phyloP scores from a whole-genome alignment of 2,329 filamentous ascomycete species.

The Verticillium tricorpus region DNA sequence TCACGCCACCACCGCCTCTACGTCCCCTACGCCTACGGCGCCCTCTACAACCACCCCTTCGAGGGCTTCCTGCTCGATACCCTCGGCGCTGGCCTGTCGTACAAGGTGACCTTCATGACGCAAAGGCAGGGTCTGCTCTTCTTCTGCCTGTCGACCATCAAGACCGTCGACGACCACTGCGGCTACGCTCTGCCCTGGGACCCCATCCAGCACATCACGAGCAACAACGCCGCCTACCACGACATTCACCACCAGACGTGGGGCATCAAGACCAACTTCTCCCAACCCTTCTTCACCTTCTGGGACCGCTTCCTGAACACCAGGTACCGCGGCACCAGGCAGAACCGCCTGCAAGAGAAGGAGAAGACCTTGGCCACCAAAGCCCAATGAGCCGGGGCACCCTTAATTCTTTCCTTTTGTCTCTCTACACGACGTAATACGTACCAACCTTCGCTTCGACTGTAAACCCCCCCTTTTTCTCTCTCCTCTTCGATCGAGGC shows the following conservation, averaged over 20 bases:
- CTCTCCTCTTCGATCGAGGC: not conserved
- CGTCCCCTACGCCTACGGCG: conserved; percentile 94
- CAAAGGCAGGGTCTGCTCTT: conserved; percentile 83
- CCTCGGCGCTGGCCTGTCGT: conserved; percentile 77
- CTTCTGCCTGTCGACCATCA: conserved; percentile 84
- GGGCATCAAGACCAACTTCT: conserved; percentile 96
- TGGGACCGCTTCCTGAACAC: conserved; percentile 85
- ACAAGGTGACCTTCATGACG: conserved; percentile 78
- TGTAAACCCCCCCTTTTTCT: conserved; percentile 2
- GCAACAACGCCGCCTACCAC: conserved; percentile 95
- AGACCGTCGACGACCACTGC: conserved; percentile 97
- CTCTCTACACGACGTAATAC: conserved; percentile 1
- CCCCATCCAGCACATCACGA: conserved; percentile 83
- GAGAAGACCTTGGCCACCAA: conserved; percentile 8
- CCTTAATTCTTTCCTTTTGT: not conserved
- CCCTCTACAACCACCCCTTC: conserved; percentile 92
- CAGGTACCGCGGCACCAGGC: conserved; percentile 67
- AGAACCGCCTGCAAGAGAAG: conserved; percentile 7
- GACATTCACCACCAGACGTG: conserved; percentile 98
- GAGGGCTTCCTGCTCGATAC: conserved; percentile 95
- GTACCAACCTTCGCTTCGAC: conserved; percentile 5
- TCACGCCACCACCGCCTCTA: conserved; percentile 95
- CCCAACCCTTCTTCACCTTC: conserved; percentile 90
- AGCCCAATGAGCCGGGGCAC: not conserved
- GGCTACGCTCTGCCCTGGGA: conserved; percentile 96